A percentile compares a stretch with the other conserved stretches of the same genome.
These are phyloP conservation scores for Cyclocybe cylindracea DNA, from an alignment of 768 basidiomycete species.

Conservation along the genomic window DNA sequence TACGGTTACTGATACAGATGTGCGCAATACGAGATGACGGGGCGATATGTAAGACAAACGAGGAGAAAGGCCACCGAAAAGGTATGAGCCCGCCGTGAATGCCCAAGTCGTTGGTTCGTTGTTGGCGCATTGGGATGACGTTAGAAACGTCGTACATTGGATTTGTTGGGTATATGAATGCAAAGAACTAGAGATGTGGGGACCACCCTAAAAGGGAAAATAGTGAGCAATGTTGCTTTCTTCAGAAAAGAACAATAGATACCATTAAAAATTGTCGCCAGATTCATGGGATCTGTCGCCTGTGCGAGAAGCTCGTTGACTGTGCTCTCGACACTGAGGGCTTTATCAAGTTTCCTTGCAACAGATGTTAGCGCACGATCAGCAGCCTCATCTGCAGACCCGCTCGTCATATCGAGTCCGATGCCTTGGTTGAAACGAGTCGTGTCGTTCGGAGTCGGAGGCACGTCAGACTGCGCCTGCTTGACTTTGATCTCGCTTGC, in stretches of 20 bases:
- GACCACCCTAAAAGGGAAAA: conserved; percentile 8
- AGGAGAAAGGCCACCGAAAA: no score
- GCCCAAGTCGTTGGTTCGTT: no score
- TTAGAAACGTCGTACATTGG: no score
- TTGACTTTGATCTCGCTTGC: conserved; percentile 76
- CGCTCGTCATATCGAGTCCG: conserved; percentile 64
- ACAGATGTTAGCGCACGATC: conserved; percentile 86
- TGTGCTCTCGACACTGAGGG: conserved; percentile 87
- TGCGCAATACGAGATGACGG: no score
- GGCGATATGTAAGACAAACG: no score
- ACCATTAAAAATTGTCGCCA: conserved; percentile 79
- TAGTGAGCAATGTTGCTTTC: background rate
- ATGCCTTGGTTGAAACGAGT: conserved; percentile 40
- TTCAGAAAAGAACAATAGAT: background rate
- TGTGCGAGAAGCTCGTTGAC: conserved; percentile 92
- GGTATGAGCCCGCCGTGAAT: no score
- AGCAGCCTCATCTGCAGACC: conserved; percentile 80
- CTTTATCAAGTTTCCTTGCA: conserved; percentile 77
- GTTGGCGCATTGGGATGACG: no score
- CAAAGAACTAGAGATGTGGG: conserved; percentile 4
- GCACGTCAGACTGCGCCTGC: conserved; percentile 51
- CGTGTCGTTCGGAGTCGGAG: conserved; percentile 21
- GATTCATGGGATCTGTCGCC: conserved; percentile 75
- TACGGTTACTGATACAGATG: no score
- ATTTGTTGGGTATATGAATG: background rate